phyloP scores from a whole-genome alignment of 768 basidiomycete genomes.

The Porphyrellus cyaneotinctus region DNA sequence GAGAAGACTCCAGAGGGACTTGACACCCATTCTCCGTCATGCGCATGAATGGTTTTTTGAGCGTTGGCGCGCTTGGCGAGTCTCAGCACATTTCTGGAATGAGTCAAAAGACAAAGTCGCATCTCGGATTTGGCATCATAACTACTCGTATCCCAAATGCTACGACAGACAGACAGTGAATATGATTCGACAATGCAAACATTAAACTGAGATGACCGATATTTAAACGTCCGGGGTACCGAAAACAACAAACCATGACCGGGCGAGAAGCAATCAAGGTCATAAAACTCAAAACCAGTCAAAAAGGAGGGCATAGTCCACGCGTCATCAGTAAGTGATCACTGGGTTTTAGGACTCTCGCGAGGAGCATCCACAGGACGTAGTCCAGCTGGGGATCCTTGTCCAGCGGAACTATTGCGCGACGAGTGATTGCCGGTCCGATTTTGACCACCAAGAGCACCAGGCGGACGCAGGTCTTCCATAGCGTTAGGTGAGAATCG shows the following conservation, averaged over 20 bases:
- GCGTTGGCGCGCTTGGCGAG: neutral
- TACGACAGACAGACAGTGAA: conserved; percentile 4
- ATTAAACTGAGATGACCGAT: conserved; percentile 16
- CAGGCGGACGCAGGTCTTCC: conserved; percentile 32
- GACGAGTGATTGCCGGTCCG: conserved; percentile 36
- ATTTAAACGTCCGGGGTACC: conserved; percentile 9
- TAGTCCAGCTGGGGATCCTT: conserved; percentile 48
- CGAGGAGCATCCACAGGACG: conserved; percentile 30
- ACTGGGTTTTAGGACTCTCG: conserved; percentile 24
- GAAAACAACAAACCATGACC: conserved; percentile 17
- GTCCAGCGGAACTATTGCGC: conserved; percentile 48
- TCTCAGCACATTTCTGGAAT: conserved; percentile 1
- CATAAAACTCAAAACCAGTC: conserved; percentile 8
- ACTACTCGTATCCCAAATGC: conserved; percentile 1
- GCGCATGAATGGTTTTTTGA: neutral
- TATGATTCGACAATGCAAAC: conserved; percentile 16
- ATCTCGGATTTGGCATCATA: conserved; percentile 1
- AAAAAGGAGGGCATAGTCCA: conserved; percentile 10
- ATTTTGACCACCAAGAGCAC: conserved; percentile 22
- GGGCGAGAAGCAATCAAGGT: conserved; percentile 9
- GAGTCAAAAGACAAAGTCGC: conserved; percentile 6
- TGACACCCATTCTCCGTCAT: conserved; percentile 79
- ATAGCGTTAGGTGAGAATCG: conserved; percentile 43
- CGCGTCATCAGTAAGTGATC: conserved; percentile 3
- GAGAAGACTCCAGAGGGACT: conserved; percentile 90